Percentiles rank a stretch among this genome's conserved stretches.
phyloP scores from a whole-genome alignment of 169 alveolate genomes.

The Cryptosporidium sp. region DNA sequence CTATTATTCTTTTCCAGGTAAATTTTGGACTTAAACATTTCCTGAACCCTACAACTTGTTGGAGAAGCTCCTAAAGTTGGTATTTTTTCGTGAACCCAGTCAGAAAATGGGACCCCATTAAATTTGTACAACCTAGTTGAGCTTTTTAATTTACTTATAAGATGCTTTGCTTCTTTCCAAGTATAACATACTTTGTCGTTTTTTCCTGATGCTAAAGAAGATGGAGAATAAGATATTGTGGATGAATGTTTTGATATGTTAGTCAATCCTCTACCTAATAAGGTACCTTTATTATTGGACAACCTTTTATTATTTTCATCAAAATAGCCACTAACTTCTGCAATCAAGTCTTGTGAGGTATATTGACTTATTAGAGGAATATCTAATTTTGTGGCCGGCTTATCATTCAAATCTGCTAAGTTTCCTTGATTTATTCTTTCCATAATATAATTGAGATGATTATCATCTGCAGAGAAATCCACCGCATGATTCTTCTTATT shows the following conservation, averaged over 20 bases:
- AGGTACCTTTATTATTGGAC: neutral
- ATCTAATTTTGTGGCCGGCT: neutral
- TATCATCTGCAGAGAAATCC: slow-evolving; percentile 69
- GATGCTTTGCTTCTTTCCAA: slow-evolving; percentile 66
- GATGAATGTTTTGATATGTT: neutral
- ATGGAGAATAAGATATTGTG: slow-evolving; percentile 15
- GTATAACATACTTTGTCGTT: slow-evolving; percentile 35
- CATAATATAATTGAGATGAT: slow-evolving; percentile 44
- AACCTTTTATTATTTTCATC: neutral
- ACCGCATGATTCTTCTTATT: slow-evolving; percentile 67
- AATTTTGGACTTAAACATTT: slow-evolving; percentile 78
- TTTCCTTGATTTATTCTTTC: slow-evolving; percentile 27
- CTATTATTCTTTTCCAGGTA: neutral
- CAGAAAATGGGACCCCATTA: slow-evolving; percentile 78
- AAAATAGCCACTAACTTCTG: neutral
- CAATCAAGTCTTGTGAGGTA: neutral
- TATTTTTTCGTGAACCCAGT: slow-evolving; percentile 79
- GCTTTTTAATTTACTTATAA: slow-evolving; percentile 44
- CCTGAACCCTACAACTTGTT: slow-evolving; percentile 82
- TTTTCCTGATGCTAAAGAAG: slow-evolving; percentile 9
- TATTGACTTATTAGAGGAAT: neutral
- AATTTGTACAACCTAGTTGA: slow-evolving; percentile 38
- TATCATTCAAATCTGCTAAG: neutral
- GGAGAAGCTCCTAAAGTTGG: slow-evolving; percentile 82
- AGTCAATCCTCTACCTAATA: slow-evolving; percentile 12